Base-by-base conservation (phyloP, 805 yeast genomes). In the Lipomyces kockii region DNA sequence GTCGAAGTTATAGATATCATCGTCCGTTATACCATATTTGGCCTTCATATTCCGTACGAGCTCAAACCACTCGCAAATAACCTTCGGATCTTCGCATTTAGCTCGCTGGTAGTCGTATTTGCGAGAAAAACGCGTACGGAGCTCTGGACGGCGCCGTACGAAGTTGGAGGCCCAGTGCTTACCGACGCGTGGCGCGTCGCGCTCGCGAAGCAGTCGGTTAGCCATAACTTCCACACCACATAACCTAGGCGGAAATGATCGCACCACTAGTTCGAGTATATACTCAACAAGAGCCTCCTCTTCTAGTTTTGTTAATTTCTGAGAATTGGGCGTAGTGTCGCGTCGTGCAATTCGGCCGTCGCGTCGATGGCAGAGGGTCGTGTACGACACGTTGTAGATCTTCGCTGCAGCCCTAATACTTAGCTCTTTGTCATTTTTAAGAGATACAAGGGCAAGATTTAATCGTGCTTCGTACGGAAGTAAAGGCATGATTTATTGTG, bases 81-180 rank as follows among this genome's bases (percentile, higher is more conserved):
- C 61, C 14, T 43, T 22, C 4, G 43, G 46, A 29, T 59, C 62
- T 49, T 59, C 62, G 55, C 29, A 43, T 22, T 43, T 12, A 3
- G 55, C 56, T 27, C 55, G 20, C 55, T 25, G 20, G 56, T 59
- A 29, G 29, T 59, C 62, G 27, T 2, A 17, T 22, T 8, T 25
- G 14, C 27, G 62, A 59, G 39, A 29, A 29, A 59, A 43, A 32
- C 39, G 53, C 62, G 43, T 46, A 25, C 27, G 27, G 27, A 25
- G 27, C 27, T 25, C 27, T 5, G 62, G 55, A 17, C 11, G 62
- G 12, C 58, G 51, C 27, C 2, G 22, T 25, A 51, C 22, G 20
- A 34, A 60, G 27, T 51, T 35, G 4, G 58, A 14, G 34, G 57
- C 46, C 58, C 63, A 53, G 49, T 17, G 4, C 49, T 14, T 39